Evolutionary conservation across 1,284 basidiomycete species (phyloP), one percentile per base, ranked within the genome.

Genomic region (Cutaneotrichosporon spelunceum): DNA sequence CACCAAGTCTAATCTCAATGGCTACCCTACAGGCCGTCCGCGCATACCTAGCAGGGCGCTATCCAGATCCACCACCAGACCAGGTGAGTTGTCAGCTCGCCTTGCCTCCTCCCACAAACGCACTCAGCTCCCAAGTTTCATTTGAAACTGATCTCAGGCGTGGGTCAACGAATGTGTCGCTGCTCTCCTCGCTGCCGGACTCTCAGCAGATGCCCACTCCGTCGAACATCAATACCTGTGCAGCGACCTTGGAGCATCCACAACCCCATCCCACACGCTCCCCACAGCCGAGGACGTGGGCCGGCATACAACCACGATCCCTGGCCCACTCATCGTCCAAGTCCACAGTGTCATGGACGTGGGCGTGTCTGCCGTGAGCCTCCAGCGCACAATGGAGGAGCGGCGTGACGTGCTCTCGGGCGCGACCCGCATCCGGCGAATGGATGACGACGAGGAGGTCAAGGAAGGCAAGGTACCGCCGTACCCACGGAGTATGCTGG

Each of bases 401-500:
- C 71, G 78, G 2, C 68, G 70, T 24, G 78, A 79, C 47, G 70
- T 78, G 1, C 58, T 79, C 14, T 71, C 71, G 1, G 78, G 78
- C 30, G 67, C 64, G 23, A 74, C 69, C 44, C 62, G 70, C 19
- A 78, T 79, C 34, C 54, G 77, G 14, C 59, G 76, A 29, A 72
- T 79, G 64, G 71, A 70, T 44, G 76, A 78, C 50, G 62, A 65
- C n/a, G 70, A 66, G 11, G 70, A 68, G 16, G 60, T 60, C 44
- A 67, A 62, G 9, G 65, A 61, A 59, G 64, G 54, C 56, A 66
- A 42, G 65, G 71, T 50, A 65, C 68, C 78, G 16, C 68, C 69
- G 7, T 79, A 79, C 62, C 73, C 74, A 1, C 56, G 78, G n/a
- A 64, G 69, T 10, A 79, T 79, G 77, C 64, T 79, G 39, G 65